Evolutionary conservation across 2,329 filamentous ascomycete genomes (phyloP).

Genomic region (Monosporascus sp.): DNA sequence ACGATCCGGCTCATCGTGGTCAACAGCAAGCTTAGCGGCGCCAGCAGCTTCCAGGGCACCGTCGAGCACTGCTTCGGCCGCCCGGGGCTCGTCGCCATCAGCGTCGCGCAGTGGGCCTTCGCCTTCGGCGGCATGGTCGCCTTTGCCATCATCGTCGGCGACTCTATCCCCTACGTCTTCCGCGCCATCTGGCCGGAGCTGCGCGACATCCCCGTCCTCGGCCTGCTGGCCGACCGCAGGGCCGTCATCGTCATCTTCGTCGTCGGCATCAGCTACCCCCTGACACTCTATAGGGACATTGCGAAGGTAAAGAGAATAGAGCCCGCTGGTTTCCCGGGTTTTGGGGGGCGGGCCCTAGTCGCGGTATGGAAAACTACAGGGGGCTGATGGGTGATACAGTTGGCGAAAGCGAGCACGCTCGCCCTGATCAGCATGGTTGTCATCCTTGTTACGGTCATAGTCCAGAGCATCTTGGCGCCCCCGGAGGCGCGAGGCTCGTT

Average conservation of each 20-base stretch:
- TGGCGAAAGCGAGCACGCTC: constrained; percentile 92
- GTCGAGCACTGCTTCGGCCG: constrained; percentile 93
- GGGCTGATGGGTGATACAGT: constrained; percentile 40
- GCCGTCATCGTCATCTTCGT: constrained; percentile 86
- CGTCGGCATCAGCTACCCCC: constrained; percentile 78
- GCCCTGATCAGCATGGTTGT: constrained; percentile 89
- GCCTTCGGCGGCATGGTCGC: constrained; percentile 98
- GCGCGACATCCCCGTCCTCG: constrained; percentile 66
- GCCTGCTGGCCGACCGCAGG: constrained; percentile 73
- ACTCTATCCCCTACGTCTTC: constrained; percentile 90
- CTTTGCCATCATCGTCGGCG: constrained; percentile 94
- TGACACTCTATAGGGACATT: constrained; percentile 94
- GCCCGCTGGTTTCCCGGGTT: too few relatives aligned
- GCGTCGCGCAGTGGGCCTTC: constrained; percentile 92
- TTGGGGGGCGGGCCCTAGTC: background rate
- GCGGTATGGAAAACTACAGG: too few relatives aligned
- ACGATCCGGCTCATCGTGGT: constrained; percentile 95
- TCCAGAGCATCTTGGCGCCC: constrained; percentile 74
- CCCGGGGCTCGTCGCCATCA: constrained; percentile 81
- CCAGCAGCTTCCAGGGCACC: constrained; percentile 90
- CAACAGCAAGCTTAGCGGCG: constrained; percentile 93
- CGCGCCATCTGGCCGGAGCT: constrained; percentile 75
- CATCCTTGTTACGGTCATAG: constrained; percentile 82
- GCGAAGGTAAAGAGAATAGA: constrained; percentile 61
- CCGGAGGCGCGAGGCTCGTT: constrained; percentile 67